These are phyloP conservation scores for Pythium folliculosum DNA, from an alignment of 352 stramenopile species.

Conservation along the genomic window DNA sequence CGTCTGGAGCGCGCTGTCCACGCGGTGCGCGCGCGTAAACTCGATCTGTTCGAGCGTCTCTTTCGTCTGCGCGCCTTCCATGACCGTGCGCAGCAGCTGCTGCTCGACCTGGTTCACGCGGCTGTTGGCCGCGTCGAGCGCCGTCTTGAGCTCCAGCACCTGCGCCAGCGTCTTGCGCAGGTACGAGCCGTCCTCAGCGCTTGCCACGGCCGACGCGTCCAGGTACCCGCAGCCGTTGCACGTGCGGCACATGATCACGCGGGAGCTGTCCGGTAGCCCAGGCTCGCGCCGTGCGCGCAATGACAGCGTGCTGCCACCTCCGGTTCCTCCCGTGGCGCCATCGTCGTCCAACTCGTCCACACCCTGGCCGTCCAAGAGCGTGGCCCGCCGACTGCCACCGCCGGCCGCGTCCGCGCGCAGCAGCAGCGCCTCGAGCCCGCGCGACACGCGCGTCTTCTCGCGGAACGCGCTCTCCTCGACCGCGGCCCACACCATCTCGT, in stretches of 20 bases:
- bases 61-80: constrained; percentile 34
- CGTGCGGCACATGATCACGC: constrained; percentile 49
- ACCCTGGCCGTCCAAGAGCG: too few relatives aligned
- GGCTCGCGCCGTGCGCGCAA: constrained; percentile 12
- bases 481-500: constrained; percentile 59
- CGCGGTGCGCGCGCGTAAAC: constrained; percentile 29
- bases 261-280: constrained; percentile 26
- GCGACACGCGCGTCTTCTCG: constrained; percentile 40
- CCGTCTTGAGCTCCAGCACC: constrained; percentile 54
- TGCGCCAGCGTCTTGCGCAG: constrained; percentile 62
- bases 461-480: constrained; percentile 47
- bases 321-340: neutral
- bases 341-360: neutral
- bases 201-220: constrained; percentile 23
- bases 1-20: constrained; percentile 42
- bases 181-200: constrained; percentile 48
- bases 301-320: neutral
- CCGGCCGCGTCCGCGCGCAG: constrained; percentile 34
- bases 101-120: constrained; percentile 39
- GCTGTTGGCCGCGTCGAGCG: constrained; percentile 39
- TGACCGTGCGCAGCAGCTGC: constrained; percentile 37
- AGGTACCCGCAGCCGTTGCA: constrained; percentile 63
- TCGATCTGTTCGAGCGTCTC: constrained; percentile 46
- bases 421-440: constrained; percentile 52
- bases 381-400: too few relatives aligned